These are phyloP conservation scores for Fomes fomentarius DNA, from an alignment of 1,284 basidiomycete species.

Conservation along the genomic window DNA sequence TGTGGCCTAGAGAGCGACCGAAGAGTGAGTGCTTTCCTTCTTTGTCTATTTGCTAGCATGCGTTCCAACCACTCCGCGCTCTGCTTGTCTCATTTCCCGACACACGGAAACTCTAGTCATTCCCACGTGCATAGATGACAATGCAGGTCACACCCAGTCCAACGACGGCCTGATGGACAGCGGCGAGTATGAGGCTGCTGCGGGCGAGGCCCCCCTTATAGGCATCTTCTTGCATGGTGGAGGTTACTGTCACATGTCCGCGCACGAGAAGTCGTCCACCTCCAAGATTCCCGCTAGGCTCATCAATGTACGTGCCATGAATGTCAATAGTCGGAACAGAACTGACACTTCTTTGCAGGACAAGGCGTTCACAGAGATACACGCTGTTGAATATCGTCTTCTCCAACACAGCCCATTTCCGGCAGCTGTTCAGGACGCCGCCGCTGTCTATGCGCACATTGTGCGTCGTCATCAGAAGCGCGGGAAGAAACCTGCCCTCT, in stretches of 20 bases:
- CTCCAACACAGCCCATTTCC: slow-evolving; percentile 61
- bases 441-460: slow-evolving; percentile 61
- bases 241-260: slow-evolving; percentile 59
- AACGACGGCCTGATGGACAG: slow-evolving; percentile 11
- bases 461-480: slow-evolving; percentile 36
- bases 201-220: slow-evolving; percentile 37
- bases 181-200: slow-evolving; percentile 27
- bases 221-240: slow-evolving; percentile 57
- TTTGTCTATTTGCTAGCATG: not conserved
- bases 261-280: slow-evolving; percentile 49
- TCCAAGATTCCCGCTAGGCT: slow-evolving; percentile 50
- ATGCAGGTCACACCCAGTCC: not conserved
- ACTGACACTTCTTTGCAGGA: slow-evolving; percentile 17
- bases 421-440: slow-evolving; percentile 64
- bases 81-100: not conserved
- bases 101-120: slow-evolving; percentile 6
- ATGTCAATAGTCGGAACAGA: not conserved
- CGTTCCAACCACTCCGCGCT: not conserved
- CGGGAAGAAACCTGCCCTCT: not conserved
- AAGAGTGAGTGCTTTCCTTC: slow-evolving; percentile 19
- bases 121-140: slow-evolving; percentile 5
- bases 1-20: slow-evolving; percentile 45
- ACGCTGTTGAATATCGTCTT: slow-evolving; percentile 54
- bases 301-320: slow-evolving; percentile 35
- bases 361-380: slow-evolving; percentile 43